Base-by-base conservation (phyloP, 2,329 filamentous ascomycete genomes). In the Colletotrichum tabaci region DNA sequence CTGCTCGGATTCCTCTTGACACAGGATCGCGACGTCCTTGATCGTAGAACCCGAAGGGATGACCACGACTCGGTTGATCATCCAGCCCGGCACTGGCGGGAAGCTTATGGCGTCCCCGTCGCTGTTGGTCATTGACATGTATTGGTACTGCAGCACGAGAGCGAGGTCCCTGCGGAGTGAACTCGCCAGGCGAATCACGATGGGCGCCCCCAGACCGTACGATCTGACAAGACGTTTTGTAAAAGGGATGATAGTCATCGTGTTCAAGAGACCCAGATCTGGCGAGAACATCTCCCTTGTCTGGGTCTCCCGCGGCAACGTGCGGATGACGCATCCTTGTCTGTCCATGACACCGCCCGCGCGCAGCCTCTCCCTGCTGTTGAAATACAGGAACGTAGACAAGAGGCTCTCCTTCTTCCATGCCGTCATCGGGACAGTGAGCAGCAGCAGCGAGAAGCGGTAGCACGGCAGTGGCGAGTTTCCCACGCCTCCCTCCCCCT, bases 121-220 rank as follows among this genome's bases (percentile, higher is more conserved):
- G n/a, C 23, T 26, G 10, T 1, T 30, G 21, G 18, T 26, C 2
- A 40, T 26, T 1, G 56, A 66, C 21, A 61, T 23, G 38, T 66
- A 49, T 12, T 66, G 64, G n/a, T 35, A 66, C 10, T 66, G 56
- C 2, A 66, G 47, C 6, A 66, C 47, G 15, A 66, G 57, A 10
- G 64, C 64, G 12, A 66, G 38, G 0, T 2, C 2, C 2, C 7
- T 13, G 0, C 13, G 12, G 12, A 12, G 21, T 9, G 23, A 0
- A 9, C 38, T 18, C n/a, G 42, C 18, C 18, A 66, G 56, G 0
- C 21, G 56, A 2, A 61, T 21, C 15, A 66, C 47, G 26, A 42
- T 47, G 0, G 64, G 64, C 9, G 9, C 23, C 1, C 15, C 38
- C 0, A 66, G 56, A 7, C 64, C 64, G 30, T 66, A 66, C 18